phyloP scores from a whole-genome alignment of 306 rosid genomes.

The Vigna unguiculata region DNA sequence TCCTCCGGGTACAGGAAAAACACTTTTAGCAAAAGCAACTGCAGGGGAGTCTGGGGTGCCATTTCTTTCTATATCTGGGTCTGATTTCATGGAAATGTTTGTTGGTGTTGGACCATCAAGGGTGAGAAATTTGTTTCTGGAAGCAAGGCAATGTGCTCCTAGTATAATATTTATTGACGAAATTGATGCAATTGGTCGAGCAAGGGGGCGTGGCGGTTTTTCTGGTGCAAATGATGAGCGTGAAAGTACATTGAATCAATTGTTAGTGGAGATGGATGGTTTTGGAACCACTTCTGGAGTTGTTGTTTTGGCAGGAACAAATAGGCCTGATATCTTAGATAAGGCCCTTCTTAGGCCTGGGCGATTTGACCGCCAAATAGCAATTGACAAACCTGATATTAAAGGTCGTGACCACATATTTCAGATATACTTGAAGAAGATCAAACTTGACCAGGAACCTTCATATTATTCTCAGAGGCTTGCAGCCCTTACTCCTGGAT shows the following conservation, averaged over 20 bases:
- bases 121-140: conserved; percentile 95
- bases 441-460: conserved; percentile 89
- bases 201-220: conserved; percentile 95
- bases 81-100: conserved; percentile 97
- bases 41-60: conserved; percentile 99
- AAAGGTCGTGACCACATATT: conserved; percentile 93
- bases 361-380: conserved; percentile 87
- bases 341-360: conserved; percentile 95
- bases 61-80: conserved; percentile 92
- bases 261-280: conserved; percentile 99
- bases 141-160: conserved; percentile 96
- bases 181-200: conserved; percentile 97
- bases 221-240: conserved; percentile 94
- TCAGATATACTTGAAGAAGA: conserved; percentile 80
- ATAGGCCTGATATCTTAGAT: conserved; percentile 95
- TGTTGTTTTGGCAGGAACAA: conserved; percentile 98
- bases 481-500: conserved; percentile 98
- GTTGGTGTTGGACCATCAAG: conserved; percentile 98
- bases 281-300: conserved; percentile 95
- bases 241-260: conserved; percentile 93
- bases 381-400: conserved; percentile 87
- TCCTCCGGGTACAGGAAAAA: conserved; percentile 99
- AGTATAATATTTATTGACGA: conserved; percentile 96
- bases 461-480: conserved; percentile 89
- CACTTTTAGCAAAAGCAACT: conserved; percentile 96